A percentile compares a stretch with the other conserved stretches of the same genome.
phyloP scores from a whole-genome alignment of 352 stramenopile species.

The Globisporangium iwayamae region DNA sequence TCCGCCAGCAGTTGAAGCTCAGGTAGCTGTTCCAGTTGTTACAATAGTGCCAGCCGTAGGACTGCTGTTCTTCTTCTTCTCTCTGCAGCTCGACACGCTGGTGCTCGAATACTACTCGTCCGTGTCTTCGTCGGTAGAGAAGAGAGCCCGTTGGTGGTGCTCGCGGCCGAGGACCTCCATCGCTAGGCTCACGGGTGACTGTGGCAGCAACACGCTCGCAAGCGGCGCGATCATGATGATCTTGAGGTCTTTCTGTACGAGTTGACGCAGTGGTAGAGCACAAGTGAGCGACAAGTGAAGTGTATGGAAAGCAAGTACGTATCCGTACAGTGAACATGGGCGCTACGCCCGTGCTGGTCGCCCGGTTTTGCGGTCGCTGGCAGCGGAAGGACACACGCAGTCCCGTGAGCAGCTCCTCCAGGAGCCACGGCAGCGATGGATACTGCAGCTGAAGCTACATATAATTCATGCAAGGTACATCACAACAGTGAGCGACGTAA shows the following conservation, averaged over 20 bases:
- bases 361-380: conserved; percentile 27
- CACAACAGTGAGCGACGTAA: not conserved
- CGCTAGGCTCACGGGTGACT: conserved; percentile 35
- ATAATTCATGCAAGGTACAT: not conserved
- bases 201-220: conserved; percentile 33
- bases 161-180: conserved; percentile 30
- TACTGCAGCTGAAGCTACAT: conserved; percentile 31
- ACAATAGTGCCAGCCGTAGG: too few species aligned
- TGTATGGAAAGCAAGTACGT: not conserved
- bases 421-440: conserved; percentile 32
- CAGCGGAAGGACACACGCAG: conserved; percentile 48
- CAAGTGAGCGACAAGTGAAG: not conserved
- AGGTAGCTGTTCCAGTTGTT: too few species aligned
- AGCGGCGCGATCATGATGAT: conserved; percentile 42
- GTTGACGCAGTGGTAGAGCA: not conserved
- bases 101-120: not conserved
- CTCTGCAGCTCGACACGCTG: not conserved
- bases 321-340: conserved; percentile 27
- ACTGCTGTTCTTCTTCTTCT: not conserved
- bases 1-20: too few species aligned
- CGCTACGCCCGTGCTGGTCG: conserved; percentile 13
- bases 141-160: conserved; percentile 4
- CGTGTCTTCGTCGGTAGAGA: not conserved
- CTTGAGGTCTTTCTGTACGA: conserved; percentile 40
- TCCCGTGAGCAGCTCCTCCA: conserved; percentile 51